Conservation (phyloP, 2,329 filamentous ascomycete genomes). For the Cladosporium sp. region DNA sequence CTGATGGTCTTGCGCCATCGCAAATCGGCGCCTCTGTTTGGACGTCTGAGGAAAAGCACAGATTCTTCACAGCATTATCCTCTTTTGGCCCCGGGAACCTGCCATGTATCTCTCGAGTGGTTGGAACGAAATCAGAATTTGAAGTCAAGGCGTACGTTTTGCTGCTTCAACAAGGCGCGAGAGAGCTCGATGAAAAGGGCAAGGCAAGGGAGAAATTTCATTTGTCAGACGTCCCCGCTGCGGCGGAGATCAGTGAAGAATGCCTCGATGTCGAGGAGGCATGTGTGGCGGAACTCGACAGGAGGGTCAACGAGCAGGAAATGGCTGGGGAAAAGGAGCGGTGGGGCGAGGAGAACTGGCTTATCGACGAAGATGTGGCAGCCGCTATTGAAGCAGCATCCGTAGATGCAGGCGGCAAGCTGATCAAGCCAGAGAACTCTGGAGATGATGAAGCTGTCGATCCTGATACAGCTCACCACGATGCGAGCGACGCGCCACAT, state of each 20-base stretch:
- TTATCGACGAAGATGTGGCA: constrained; percentile 48
- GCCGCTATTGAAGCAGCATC: constrained; percentile 26
- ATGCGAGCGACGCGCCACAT: neutral
- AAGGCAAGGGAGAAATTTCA: constrained; percentile 35
- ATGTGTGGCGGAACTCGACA: constrained; percentile 59
- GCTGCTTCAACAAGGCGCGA: constrained; percentile 51
- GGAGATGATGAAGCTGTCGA: constrained; percentile 6
- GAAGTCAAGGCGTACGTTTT: constrained; percentile 69
- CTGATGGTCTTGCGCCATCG: constrained; percentile 30
- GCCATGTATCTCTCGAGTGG: constrained; percentile 54
- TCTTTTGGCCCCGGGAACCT: constrained; percentile 61
- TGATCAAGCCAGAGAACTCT: constrained; percentile 16
- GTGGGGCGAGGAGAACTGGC: constrained; percentile 62
- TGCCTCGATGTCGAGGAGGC: constrained; percentile 46
- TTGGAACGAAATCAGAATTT: constrained; percentile 67
- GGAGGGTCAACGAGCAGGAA: neutral
- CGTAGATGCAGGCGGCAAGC: constrained; percentile 16
- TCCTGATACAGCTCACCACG: neutral
- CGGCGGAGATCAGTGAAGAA: constrained; percentile 63
- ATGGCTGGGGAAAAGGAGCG: constrained; percentile 24
- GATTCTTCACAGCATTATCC: constrained; percentile 62
- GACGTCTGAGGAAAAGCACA: constrained; percentile 64
- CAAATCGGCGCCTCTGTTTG: constrained; percentile 68
- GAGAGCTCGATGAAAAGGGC: constrained; percentile 36
- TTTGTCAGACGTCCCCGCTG: constrained; percentile 61